phyloP scores from a whole-genome alignment of 202 grass and related monocot species.

The Eragrostis tef region DNA sequence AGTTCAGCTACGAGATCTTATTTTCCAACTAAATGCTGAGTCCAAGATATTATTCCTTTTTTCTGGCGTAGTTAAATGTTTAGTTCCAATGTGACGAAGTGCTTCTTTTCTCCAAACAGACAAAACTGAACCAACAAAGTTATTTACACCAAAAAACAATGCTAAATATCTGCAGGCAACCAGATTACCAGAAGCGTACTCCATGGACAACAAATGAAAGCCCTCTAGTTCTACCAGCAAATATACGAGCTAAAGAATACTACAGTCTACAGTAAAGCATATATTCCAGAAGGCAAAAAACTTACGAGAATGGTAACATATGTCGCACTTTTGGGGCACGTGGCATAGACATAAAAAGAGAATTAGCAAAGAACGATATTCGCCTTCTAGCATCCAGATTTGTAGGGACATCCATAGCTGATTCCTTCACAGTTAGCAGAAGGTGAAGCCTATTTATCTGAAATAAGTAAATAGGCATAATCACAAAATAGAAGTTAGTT shows the following conservation, averaged over 20 bases:
- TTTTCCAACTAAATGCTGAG: background rate
- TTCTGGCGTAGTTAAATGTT: slow-evolving; percentile 29
- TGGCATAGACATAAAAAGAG: slow-evolving; percentile 99
- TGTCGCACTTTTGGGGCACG: slow-evolving; percentile 80
- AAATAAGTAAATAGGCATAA: slow-evolving; percentile 39
- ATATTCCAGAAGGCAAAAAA: slow-evolving; percentile 22
- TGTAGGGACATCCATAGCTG: slow-evolving; percentile 90
- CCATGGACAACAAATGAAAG: slow-evolving; percentile 16
- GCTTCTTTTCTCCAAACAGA: background rate
- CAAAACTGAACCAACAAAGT: background rate
- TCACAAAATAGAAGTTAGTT: slow-evolving; percentile 12
- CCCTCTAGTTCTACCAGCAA: background rate
- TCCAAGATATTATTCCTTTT: slow-evolving; percentile 17
- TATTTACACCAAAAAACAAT: background rate
- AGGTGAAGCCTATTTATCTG: slow-evolving; percentile 95
- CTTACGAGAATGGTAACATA: slow-evolving; percentile 97
- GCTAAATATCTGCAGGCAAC: slow-evolving; percentile 26
- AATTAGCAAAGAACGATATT: slow-evolving; percentile 94
- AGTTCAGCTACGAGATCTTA: slow-evolving; percentile 29
- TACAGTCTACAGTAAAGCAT: slow-evolving; percentile 11
- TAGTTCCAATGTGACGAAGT: background rate
- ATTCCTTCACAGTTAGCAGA: slow-evolving; percentile 90
- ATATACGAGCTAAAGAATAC: slow-evolving; percentile 23
- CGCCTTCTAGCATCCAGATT: slow-evolving; percentile 95
- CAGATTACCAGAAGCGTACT: slow-evolving; percentile 5